Percentiles rank a stretch among this genome's conserved stretches.
phyloP scores from a whole-genome alignment of 2,329 filamentous ascomycete species.

The Sclerotinia subarctica region DNA sequence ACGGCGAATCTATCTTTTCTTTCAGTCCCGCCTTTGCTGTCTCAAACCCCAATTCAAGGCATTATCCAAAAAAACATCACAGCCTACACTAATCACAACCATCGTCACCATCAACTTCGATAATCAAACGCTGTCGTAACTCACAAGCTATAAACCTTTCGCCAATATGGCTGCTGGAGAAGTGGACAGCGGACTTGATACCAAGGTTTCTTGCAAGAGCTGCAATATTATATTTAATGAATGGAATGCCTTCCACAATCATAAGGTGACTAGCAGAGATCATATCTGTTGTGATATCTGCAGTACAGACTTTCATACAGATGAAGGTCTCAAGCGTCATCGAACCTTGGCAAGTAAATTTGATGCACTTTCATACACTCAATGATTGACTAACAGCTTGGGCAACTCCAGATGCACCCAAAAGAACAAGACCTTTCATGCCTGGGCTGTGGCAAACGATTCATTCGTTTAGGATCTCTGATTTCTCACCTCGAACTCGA shows the following conservation, averaged over 20 bases:
- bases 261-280: constrained; percentile 9
- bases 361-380: not conserved
- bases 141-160: too few species aligned
- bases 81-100: not conserved
- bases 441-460: constrained; percentile 11
- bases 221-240: constrained; percentile 8
- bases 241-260: constrained; percentile 7
- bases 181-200: not conserved
- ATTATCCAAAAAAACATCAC: not conserved
- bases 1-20: not conserved
- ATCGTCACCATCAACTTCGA: too few species aligned
- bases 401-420: constrained; percentile 15
- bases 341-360: constrained; percentile 12
- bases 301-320: constrained; percentile 16
- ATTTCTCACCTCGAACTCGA: constrained; percentile 20
- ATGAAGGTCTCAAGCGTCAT: constrained; percentile 17
- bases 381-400: not conserved
- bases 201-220: constrained; percentile 9
- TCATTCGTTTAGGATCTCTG: constrained; percentile 17
- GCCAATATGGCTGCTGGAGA: not conserved
- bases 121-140: not conserved
- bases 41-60: not conserved
- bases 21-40: not conserved
- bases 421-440: constrained; percentile 17
- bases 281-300: constrained; percentile 20